Evolutionary conservation across 2,329 filamentous ascomycete species (phyloP).

Genomic region (Escovopsis sp.): DNA sequence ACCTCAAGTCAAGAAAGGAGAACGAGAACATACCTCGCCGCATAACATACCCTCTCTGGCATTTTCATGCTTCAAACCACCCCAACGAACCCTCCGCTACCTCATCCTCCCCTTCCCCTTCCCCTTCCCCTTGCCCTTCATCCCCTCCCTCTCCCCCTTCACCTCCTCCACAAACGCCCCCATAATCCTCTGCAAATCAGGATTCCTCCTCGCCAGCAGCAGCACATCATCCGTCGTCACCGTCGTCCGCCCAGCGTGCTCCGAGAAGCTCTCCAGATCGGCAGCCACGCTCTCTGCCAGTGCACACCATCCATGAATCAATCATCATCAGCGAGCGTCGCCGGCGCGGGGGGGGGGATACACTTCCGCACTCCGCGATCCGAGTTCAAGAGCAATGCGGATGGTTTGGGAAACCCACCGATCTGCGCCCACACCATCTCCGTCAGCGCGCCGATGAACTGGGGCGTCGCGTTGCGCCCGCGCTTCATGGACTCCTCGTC

Average conservation of each 20-base stretch:
- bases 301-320: background rate
- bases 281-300: slow-evolving; percentile 37
- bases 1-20: too few species aligned
- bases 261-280: slow-evolving; percentile 43
- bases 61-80: too few species aligned
- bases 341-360: too few species aligned
- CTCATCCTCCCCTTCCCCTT: slow-evolving; percentile 5
- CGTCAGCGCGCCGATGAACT: slow-evolving; percentile 76
- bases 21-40: too few species aligned
- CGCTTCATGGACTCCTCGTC: slow-evolving; percentile 55
- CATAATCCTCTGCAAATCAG: slow-evolving; percentile 66
- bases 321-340: background rate
- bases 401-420: slow-evolving; percentile 40
- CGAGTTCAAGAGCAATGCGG: too few species aligned
- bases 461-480: slow-evolving; percentile 73
- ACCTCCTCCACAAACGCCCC: slow-evolving; percentile 49
- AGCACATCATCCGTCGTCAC: slow-evolving; percentile 80
- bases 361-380: too few species aligned
- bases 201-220: slow-evolving; percentile 73
- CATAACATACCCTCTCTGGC: too few species aligned
- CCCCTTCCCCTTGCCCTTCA: slow-evolving; percentile 16
- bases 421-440: slow-evolving; percentile 83
- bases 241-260: slow-evolving; percentile 67
- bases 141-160: slow-evolving; percentile 29
- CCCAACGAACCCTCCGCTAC: too few species aligned